Conservation (phyloP, 2,329 filamentous ascomycete species). For the Neoscytalidium dimidiatum region DNA sequence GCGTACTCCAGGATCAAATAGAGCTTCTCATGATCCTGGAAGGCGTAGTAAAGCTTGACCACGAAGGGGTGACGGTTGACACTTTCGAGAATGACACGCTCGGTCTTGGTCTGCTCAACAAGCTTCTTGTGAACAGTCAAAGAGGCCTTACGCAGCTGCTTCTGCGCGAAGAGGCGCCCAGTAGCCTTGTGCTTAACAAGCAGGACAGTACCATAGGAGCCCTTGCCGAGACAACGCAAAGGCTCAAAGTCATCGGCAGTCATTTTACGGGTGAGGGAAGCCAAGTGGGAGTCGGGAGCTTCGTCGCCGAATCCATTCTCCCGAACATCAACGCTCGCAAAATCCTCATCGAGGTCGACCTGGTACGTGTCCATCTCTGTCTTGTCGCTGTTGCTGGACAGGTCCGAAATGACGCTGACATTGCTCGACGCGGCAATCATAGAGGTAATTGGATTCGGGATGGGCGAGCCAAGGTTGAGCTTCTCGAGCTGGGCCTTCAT, state of each 20-base stretch:
- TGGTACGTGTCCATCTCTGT: conserved; percentile 84
- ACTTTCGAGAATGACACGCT: conserved; percentile 90
- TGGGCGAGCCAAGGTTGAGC: conserved; percentile 64
- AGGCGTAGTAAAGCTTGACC: conserved; percentile 96
- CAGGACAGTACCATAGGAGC: conserved; percentile 91
- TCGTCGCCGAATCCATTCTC: background rate
- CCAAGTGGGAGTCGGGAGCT: conserved; percentile 55
- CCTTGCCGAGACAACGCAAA: conserved; percentile 90
- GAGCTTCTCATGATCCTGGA: conserved; percentile 96
- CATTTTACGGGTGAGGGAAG: conserved; percentile 74
- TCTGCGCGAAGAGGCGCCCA: conserved; percentile 91
- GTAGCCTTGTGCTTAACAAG: conserved; percentile 88
- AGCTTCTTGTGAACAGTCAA: conserved; percentile 93
- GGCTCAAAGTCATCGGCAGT: conserved; percentile 86
- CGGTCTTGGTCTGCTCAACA: conserved; percentile 95
- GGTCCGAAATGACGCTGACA: conserved; percentile 49
- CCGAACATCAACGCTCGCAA: conserved; percentile 65
- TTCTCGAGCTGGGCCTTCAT: conserved; percentile 80
- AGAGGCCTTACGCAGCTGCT: conserved; percentile 97
- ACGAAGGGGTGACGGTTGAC: conserved; percentile 97
- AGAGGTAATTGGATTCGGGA: conserved; percentile 48
- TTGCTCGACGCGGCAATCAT: conserved; percentile 48
- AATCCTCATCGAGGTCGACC: conserved; percentile 81
- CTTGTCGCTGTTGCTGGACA: conserved; percentile 63
- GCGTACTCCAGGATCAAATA: conserved; percentile 98